Conservation (phyloP, 306 rosid genomes). For the Neltuma alba region DNA sequence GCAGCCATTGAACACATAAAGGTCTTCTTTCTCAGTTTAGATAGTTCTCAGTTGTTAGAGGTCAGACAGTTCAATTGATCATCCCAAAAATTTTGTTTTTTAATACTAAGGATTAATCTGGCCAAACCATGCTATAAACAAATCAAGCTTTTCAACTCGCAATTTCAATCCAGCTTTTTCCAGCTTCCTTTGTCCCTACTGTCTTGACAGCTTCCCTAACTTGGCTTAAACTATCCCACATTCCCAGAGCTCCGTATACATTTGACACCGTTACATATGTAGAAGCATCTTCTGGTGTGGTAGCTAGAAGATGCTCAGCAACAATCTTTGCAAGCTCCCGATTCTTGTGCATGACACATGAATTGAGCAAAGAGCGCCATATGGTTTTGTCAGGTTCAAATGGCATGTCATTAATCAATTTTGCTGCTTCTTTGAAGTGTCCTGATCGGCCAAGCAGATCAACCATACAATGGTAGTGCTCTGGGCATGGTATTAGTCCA, state of each 20-base stretch:
- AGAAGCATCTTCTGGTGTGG: constrained; percentile 69
- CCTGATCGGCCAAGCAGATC: constrained; percentile 85
- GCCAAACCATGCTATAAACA: constrained; percentile 23
- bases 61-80: constrained; percentile 11
- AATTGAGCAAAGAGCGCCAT: constrained; percentile 79
- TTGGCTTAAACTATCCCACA: constrained; percentile 74
- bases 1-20: constrained; percentile 27
- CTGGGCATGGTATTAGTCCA: constrained; percentile 55
- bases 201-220: constrained; percentile 60
- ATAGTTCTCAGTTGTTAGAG: not conserved
- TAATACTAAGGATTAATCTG: constrained; percentile 1
- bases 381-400: constrained; percentile 65
- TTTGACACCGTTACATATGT: constrained; percentile 73
- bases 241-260: constrained; percentile 72
- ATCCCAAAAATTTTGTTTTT: constrained; percentile 9
- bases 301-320: constrained; percentile 61
- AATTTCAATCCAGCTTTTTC: constrained; percentile 89
- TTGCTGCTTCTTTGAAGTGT: constrained; percentile 57
- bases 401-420: constrained; percentile 68
- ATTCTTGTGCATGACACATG: constrained; percentile 70
- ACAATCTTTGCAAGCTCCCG: constrained; percentile 56
- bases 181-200: constrained; percentile 64
- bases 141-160: constrained; percentile 48
- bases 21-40: constrained; percentile 27
- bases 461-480: constrained; percentile 88